Base-by-base conservation (phyloP, 73 alveolate species). In the Paraurostyla sp. region DNA sequence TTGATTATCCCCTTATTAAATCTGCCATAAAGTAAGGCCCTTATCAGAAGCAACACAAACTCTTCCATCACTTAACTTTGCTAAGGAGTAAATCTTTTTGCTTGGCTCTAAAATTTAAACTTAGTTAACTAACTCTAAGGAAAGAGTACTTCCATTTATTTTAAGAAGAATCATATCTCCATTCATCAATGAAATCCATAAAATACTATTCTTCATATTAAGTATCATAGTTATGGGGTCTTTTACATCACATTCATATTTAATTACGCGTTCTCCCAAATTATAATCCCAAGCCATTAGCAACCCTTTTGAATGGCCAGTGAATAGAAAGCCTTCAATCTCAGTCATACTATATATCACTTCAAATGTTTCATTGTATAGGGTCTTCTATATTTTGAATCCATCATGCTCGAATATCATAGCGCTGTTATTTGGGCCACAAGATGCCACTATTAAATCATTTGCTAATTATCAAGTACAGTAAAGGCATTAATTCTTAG, bases 351-450 rank as follows among this genome's bases (percentile, higher is more conserved):
- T 35, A 43, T 69, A 69, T 15, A 69, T 69, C 15, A 69, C 84
- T 69, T 69, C 84, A 43, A 69, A 69, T 30, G 84, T 69, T 69
- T 69, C 84, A 69, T 69, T 69, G 36, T 69, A 69, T 6, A 69
- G 84, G 9, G 84, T 69, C 69, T 36, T 69, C 41, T 41, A 38
- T 4, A 69, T 69, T 63, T 36, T 69, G 41, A 69, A 69, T 4
- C 84, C 84, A 15, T 69, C 84, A 43, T 69, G 38, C 35, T 69
- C 84, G 23, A 69, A 69, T 9, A 69, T 69, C 84, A 69, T 69
- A 3, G 84, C 84, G 35, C 84, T 69, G 27, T 69, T 69, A 36
- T 69, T 69, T 33, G 84, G 84, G 7, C 84, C 84, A 23, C 84
- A 69, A 18, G 84, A 69, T 36, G 84, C 84, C 7, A 69, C 84